Conservation (phyloP, 2,329 filamentous ascomycete species). For the Aspergillus sp. region DNA sequence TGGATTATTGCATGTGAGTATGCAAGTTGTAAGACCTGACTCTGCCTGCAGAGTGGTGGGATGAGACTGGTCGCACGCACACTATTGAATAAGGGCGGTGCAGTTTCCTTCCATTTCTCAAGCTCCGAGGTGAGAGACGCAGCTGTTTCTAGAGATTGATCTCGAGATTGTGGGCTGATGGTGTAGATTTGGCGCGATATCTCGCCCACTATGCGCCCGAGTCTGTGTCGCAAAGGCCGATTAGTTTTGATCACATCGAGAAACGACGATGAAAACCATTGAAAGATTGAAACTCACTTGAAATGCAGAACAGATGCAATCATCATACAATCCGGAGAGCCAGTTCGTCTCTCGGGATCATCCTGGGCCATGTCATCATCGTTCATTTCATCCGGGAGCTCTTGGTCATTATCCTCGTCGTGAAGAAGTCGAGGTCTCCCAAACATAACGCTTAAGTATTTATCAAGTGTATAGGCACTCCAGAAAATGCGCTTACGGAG, state of each 20-base stretch:
- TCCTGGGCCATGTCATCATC: constrained; percentile 56
- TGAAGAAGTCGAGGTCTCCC: constrained; percentile 61
- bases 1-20: constrained; percentile 42
- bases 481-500: constrained; percentile 61
- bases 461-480: constrained; percentile 63
- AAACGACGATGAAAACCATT: neutral
- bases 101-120: constrained; percentile 37
- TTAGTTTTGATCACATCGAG: neutral
- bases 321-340: constrained; percentile 41
- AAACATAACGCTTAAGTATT: constrained; percentile 63
- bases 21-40: constrained; percentile 39
- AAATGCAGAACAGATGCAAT: constrained; percentile 40
- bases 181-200: constrained; percentile 48
- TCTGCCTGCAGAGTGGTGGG: constrained; percentile 39
- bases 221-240: constrained; percentile 25
- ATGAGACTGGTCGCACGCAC: constrained; percentile 37
- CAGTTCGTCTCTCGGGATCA: constrained; percentile 35
- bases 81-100: constrained; percentile 37
- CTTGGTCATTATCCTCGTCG: constrained; percentile 64
- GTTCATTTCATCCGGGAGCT: constrained; percentile 55
- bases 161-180: constrained; percentile 30
- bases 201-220: constrained; percentile 53
- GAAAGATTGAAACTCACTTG: constrained; percentile 22
- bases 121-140: constrained; percentile 35
- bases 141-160: constrained; percentile 33